Evolutionary conservation across 2,329 filamentous ascomycete genomes (phyloP).

Genomic region (Paecilomyces sp.): DNA sequence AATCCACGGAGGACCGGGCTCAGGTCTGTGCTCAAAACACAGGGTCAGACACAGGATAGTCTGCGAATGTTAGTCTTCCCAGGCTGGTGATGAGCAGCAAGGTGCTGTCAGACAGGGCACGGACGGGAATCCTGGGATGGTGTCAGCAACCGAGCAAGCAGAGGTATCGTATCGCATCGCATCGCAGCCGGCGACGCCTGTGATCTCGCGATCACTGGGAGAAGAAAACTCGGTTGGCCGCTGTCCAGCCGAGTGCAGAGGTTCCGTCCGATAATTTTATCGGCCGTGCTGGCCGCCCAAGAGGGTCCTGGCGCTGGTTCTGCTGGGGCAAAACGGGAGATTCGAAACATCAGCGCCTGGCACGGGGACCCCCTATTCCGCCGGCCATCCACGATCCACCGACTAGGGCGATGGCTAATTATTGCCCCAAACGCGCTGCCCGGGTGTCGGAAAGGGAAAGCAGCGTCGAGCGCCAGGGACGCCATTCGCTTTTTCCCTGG

Average conservation of each 20-base stretch:
- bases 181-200: neutral
- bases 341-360: conserved; percentile 2
- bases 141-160: neutral
- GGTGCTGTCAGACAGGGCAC: neutral
- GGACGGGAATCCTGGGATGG: neutral
- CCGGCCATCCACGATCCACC: neutral
- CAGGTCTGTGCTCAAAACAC: neutral
- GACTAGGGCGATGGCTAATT: neutral
- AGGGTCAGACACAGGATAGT: neutral
- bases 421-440: neutral
- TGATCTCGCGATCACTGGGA: neutral
- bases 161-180: neutral
- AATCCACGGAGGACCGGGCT: neutral
- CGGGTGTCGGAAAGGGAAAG: neutral
- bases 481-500: neutral
- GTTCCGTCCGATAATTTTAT: neutral
- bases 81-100: neutral
- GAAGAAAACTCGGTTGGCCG: neutral
- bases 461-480: neutral
- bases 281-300: neutral
- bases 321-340: neutral
- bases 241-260: neutral
- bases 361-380: neutral
- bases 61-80: neutral
- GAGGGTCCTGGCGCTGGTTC: neutral